Evolutionary conservation across 2,329 filamentous ascomycete species (phyloP), one percentile per base, ranked within the genome.

Genomic region (Penicillium vulpinum): DNA sequence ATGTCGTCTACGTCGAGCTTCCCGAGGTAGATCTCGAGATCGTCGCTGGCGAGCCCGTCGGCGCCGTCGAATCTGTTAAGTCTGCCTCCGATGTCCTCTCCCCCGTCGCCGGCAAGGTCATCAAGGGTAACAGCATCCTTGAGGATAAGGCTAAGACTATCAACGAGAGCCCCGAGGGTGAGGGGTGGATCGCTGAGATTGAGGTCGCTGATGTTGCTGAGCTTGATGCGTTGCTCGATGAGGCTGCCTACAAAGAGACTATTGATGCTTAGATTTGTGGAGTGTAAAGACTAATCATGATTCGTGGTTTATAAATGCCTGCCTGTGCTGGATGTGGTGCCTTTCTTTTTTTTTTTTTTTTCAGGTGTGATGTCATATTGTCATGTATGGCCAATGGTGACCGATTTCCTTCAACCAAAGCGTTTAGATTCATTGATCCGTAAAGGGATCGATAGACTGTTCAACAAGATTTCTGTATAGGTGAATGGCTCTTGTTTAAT

Each of bases 1-100:
- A 99, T 74, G 92, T 97, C 58, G 93, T 99, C 73, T 99, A 90
- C 80, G 92, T 97, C 70, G 94, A 99, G 82, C 88, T 99, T 29
- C 94, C 94, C 55, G 81, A 88, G 65, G 73, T 82, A 54, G 88
- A 86, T 63, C 80, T 87, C 66, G 84, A 88, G 68, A 83, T 96
- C 60, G 77, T 78, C 57, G 84, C 87, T 56, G 92, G 92, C 69
- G 93, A 97, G 72, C 83, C 89, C 63, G 89, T 97, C 66, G 94
- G 94, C 65, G 92, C 93, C 59, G 93, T 99, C 67, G 94, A 99
- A 81, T 97, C 92, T 3, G 94, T 99, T 77, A 99, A 99, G 83
- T 94, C 89, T 61, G 94, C 94, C n/a, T 93, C 91, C 62, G 94
- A 99, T 75, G 96, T 99, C 81, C 89, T 96, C 79, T 88, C 91